A percentile compares a stretch with the other conserved stretches of the same genome.
These are phyloP conservation scores for Botryosphaeria dothidea DNA, from an alignment of 2,329 filamentous ascomycete genomes.

Conservation along the genomic window DNA sequence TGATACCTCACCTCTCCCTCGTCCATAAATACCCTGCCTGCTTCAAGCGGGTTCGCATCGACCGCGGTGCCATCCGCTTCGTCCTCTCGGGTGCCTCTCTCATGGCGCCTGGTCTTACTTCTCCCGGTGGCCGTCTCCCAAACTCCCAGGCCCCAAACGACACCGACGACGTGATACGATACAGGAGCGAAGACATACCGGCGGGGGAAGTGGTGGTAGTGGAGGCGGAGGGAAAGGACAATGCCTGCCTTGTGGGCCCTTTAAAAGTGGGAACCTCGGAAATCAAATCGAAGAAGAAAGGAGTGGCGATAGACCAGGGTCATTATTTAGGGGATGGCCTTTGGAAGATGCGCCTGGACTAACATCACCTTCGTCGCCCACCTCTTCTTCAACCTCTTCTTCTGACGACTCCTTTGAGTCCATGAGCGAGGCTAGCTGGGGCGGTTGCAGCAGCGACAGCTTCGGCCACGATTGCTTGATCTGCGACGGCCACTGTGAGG, in stretches of 20 bases:
- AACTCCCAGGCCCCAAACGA: constrained; percentile 45
- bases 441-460: constrained; percentile 9
- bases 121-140: constrained; percentile 76
- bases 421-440: constrained; percentile 13
- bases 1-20: constrained; percentile 85
- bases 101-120: constrained; percentile 94
- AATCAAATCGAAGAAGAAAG: constrained; percentile 93
- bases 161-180: constrained; percentile 39
- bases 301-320: constrained; percentile 87
- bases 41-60: constrained; percentile 84
- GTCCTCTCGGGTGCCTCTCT: constrained; percentile 90
- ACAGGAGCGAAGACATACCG: constrained; percentile 66
- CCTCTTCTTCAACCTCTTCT: constrained; percentile 1
- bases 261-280: constrained; percentile 84
- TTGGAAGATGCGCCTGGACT: constrained; percentile 71
- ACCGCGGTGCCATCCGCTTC: constrained; percentile 94
- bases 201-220: constrained; percentile 85
- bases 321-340: constrained; percentile 94
- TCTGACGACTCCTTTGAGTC: constrained; percentile 13
- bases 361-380: constrained; percentile 26
- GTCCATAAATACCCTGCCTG: constrained; percentile 86
- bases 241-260: constrained; percentile 84
- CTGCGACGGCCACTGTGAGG: constrained; percentile 11
- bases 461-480: constrained; percentile 15
- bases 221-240: constrained; percentile 88